These are phyloP conservation scores for Monosporozyma siamensis DNA, from an alignment of 805 yeast genomes.

Conservation along the genomic window DNA sequence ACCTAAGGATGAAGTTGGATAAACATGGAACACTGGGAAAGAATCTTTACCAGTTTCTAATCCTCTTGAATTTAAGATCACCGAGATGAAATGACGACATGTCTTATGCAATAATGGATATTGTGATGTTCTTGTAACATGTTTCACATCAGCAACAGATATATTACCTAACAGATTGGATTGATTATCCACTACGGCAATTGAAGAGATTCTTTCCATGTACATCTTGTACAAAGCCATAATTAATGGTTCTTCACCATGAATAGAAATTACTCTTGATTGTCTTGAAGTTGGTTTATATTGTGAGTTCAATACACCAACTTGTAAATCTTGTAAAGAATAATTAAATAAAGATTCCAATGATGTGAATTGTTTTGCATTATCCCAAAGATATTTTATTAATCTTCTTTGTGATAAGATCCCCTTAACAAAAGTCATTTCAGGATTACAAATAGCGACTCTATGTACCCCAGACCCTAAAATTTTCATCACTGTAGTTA, in stretches of 20 bases:
- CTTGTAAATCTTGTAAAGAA: constrained; percentile 59
- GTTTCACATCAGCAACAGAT: constrained; percentile 86
- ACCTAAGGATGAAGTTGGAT: constrained; percentile 66
- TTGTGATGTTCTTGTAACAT: constrained; percentile 79
- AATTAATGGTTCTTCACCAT: constrained; percentile 78
- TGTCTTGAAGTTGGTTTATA: constrained; percentile 32
- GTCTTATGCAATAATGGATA: constrained; percentile 72
- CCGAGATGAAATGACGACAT: constrained; percentile 79
- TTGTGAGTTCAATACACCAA: constrained; percentile 47
- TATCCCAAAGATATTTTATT: constrained; percentile 81
- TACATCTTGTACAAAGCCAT: constrained; percentile 86
- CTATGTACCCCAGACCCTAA: constrained; percentile 95
- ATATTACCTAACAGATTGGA: constrained; percentile 79
- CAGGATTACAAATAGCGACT: constrained; percentile 62
- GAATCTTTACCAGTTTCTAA: constrained; percentile 81
- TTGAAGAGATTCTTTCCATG: constrained; percentile 70
- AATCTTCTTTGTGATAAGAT: constrained; percentile 85
- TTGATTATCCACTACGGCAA: constrained; percentile 83
- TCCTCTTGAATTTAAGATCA: constrained; percentile 80
- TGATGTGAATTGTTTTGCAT: constrained; percentile 75
- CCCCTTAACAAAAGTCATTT: constrained; percentile 57
- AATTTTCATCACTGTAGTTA: constrained; percentile 70
- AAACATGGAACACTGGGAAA: constrained; percentile 92
- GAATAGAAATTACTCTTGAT: constrained; percentile 63
- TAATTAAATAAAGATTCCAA: constrained; percentile 67